Evolutionary conservation across 2,329 filamentous ascomycete genomes (phyloP).

Genomic region (Tothia fuscella): DNA sequence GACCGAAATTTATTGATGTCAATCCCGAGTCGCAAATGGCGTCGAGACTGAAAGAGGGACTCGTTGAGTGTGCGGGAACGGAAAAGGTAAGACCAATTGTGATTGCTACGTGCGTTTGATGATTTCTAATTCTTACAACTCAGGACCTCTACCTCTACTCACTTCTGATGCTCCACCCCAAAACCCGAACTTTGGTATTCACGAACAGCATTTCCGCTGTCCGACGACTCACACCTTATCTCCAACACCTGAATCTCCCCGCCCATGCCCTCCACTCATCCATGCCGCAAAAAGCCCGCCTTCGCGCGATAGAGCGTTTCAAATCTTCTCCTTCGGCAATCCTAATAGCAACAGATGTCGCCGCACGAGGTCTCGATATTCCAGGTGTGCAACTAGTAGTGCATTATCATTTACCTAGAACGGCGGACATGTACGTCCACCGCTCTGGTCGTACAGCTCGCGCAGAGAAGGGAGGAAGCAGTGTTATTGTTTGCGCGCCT

Average conservation of each 20-base stretch:
- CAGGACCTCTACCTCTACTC: conserved; percentile 88
- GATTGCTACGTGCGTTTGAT: background rate
- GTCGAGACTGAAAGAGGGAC: conserved; percentile 68
- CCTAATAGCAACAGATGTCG: conserved; percentile 85
- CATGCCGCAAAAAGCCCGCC: conserved; percentile 89
- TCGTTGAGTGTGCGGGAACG: conserved; percentile 83
- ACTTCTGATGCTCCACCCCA: conserved; percentile 69
- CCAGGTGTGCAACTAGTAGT: conserved; percentile 78
- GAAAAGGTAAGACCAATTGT: conserved; percentile 61
- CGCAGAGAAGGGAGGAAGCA: conserved; percentile 63
- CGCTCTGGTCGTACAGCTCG: conserved; percentile 89
- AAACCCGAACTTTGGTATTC: conserved; percentile 75
- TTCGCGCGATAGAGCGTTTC: conserved; percentile 88
- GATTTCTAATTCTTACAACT: conserved; percentile 14
- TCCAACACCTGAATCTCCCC: conserved; percentile 69
- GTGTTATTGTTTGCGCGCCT: conserved; percentile 77
- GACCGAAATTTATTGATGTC: conserved; percentile 83
- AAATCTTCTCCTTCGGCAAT: conserved; percentile 53
- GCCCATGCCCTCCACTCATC: conserved; percentile 76
- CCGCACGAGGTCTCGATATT: conserved; percentile 87
- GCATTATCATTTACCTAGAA: conserved; percentile 88
- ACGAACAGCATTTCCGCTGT: conserved; percentile 93
- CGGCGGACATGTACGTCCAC: conserved; percentile 90
- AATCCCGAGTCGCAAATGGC: conserved; percentile 89
- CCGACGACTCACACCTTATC: conserved; percentile 69